Conservation (phyloP, 202 grass and related monocot genomes). For the Schoenoplectus triqueter region DNA sequence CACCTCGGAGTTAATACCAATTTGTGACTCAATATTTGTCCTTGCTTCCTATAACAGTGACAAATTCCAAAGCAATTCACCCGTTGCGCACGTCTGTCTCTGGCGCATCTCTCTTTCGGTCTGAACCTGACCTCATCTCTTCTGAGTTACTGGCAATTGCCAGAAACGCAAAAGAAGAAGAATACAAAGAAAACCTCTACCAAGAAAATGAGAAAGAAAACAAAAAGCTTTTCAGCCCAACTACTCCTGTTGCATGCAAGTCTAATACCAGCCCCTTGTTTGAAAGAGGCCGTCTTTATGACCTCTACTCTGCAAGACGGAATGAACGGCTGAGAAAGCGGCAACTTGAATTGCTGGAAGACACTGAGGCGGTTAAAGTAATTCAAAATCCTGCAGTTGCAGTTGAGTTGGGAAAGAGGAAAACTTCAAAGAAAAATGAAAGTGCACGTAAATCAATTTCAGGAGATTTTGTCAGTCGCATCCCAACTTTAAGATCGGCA, state of each 20-base stretch:
- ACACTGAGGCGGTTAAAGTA: slow-evolving; percentile 48
- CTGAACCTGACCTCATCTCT: slow-evolving; percentile 42
- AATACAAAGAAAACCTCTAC: slow-evolving; percentile 29
- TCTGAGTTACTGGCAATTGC: slow-evolving; percentile 13
- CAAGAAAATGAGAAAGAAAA: slow-evolving; percentile 35
- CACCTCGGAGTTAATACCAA: neutral
- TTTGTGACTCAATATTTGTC: neutral
- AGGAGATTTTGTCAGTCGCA: slow-evolving; percentile 40
- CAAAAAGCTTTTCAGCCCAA: neutral
- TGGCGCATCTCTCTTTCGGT: slow-evolving; percentile 42
- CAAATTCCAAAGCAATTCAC: slow-evolving; percentile 44
- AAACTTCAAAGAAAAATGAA: slow-evolving; percentile 59
- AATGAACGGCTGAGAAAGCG: slow-evolving; percentile 80
- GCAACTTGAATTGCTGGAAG: slow-evolving; percentile 50
- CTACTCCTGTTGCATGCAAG: neutral
- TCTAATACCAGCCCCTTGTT: slow-evolving; percentile 54
- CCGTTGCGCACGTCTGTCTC: slow-evolving; percentile 54
- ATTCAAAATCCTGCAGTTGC: slow-evolving; percentile 69
- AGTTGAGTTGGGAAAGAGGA: slow-evolving; percentile 69
- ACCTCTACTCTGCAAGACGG: slow-evolving; percentile 76
- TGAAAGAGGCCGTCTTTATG: slow-evolving; percentile 77
- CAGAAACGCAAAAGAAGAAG: slow-evolving; percentile 43
- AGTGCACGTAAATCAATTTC: slow-evolving; percentile 55
- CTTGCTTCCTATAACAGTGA: slow-evolving; percentile 38
- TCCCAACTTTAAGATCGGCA: slow-evolving; percentile 43